Evolutionary conservation across 345 rosid genomes (phyloP).

Genomic region (Populus pruinosa): DNA sequence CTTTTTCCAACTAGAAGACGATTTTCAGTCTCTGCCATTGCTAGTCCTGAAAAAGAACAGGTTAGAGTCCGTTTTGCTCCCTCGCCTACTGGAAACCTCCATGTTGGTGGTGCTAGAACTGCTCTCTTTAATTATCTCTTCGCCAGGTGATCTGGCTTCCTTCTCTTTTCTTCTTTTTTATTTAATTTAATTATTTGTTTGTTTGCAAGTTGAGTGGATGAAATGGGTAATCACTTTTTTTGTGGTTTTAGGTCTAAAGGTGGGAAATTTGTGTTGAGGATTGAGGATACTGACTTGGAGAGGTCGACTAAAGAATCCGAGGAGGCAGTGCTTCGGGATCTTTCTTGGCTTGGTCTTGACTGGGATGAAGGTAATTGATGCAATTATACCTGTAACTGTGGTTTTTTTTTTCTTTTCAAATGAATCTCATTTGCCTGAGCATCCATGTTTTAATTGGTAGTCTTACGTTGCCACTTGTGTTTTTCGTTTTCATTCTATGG

Average conservation of each 20-base stretch:
- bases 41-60: slow-evolving; percentile 23
- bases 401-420: neutral
- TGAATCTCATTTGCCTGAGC: neutral
- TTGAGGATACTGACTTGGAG: slow-evolving; percentile 92
- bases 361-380: slow-evolving; percentile 76
- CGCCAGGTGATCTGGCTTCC: slow-evolving; percentile 49
- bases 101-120: slow-evolving; percentile 96
- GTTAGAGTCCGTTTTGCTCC: slow-evolving; percentile 97
- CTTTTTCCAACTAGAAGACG: neutral
- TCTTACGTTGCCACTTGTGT: neutral
- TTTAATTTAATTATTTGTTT: neutral
- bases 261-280: slow-evolving; percentile 83
- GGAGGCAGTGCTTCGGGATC: slow-evolving; percentile 86
- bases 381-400: too few species aligned
- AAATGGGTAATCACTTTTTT: neutral
- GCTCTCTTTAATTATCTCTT: slow-evolving; percentile 94
- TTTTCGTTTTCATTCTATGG: too few species aligned
- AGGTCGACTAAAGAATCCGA: slow-evolving; percentile 89
- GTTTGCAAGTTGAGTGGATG: neutral
- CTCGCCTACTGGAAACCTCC: slow-evolving; percentile 94
- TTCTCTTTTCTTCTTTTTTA: neutral
- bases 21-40: slow-evolving; percentile 35
- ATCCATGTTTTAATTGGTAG: neutral
- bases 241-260: slow-evolving; percentile 65
- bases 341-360: slow-evolving; percentile 86